Conservation (phyloP, 441 rosid species). For the Gossypium gossypioides region DNA sequence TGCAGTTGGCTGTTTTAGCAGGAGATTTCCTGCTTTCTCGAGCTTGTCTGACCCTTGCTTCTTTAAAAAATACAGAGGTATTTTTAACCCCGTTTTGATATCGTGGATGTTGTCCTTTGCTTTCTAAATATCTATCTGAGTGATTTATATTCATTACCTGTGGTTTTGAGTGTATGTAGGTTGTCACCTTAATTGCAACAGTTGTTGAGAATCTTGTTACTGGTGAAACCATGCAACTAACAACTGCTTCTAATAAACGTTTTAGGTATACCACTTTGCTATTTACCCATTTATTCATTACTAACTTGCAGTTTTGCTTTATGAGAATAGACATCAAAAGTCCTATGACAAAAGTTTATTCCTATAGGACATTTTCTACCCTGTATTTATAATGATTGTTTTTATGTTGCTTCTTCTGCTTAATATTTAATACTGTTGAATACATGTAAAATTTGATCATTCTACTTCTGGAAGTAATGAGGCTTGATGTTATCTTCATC, state of each 20-base stretch:
- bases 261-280: constrained; percentile 47
- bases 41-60: constrained; percentile 85
- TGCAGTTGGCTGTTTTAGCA: constrained; percentile 78
- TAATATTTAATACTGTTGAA: background rate
- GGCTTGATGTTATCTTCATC: background rate
- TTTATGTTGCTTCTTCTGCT: background rate
- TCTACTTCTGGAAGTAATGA: constrained; percentile 3
- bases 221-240: constrained; percentile 97
- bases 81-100: background rate
- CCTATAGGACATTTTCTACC: background rate
- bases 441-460: background rate
- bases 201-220: constrained; percentile 93
- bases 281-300: background rate
- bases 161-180: constrained; percentile 35
- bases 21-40: constrained; percentile 96
- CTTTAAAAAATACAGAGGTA: constrained; percentile 89
- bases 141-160: background rate
- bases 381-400: background rate
- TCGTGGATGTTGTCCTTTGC: background rate
- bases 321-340: background rate
- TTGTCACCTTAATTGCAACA: constrained; percentile 72
- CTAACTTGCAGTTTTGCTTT: background rate
- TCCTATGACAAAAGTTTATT: background rate
- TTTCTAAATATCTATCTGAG: background rate
- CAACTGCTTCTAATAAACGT: constrained; percentile 59